These are phyloP conservation scores for Cercospora beticola DNA, from an alignment of 2,329 filamentous ascomycete species.

Conservation along the genomic window DNA sequence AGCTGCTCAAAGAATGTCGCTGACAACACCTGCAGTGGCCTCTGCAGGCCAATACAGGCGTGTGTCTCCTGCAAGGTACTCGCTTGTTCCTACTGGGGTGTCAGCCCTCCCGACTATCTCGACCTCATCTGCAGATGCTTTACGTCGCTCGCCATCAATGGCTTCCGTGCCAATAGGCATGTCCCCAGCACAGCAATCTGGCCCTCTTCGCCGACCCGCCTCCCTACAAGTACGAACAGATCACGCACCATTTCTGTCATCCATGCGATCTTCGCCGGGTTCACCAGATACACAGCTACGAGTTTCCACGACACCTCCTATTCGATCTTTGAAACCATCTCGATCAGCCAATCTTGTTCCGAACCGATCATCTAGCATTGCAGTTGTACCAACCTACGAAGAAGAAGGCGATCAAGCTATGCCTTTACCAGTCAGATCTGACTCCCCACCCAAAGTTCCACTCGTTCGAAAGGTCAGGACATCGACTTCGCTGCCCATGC, in stretches of 20 bases:
- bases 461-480: constrained; percentile 26
- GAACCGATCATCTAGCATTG: constrained; percentile 4
- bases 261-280: constrained; percentile 30
- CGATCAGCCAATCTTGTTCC: constrained; percentile 22
- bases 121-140: neutral
- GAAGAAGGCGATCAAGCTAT: constrained; percentile 23
- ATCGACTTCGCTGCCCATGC: constrained; percentile 33
- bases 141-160: constrained; percentile 19
- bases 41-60: neutral
- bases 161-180: neutral
- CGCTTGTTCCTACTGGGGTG: neutral
- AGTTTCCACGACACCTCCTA: constrained; percentile 29
- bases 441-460: constrained; percentile 24
- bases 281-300: constrained; percentile 31
- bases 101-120: neutral
- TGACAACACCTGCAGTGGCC: constrained; percentile 11
- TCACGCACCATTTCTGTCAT: constrained; percentile 45
- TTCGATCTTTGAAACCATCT: constrained; percentile 35
- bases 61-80: neutral
- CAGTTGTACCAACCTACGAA: constrained; percentile 15
- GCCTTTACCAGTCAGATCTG: constrained; percentile 15
- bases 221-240: constrained; percentile 48
- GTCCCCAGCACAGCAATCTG: constrained; percentile 3
- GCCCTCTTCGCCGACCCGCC: constrained; percentile 42
- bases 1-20: neutral